Evolutionary conservation across 2,329 filamentous ascomycete species (phyloP), one percentile per base, ranked within the genome.

Genomic region (Ophiostoma sp.): DNA sequence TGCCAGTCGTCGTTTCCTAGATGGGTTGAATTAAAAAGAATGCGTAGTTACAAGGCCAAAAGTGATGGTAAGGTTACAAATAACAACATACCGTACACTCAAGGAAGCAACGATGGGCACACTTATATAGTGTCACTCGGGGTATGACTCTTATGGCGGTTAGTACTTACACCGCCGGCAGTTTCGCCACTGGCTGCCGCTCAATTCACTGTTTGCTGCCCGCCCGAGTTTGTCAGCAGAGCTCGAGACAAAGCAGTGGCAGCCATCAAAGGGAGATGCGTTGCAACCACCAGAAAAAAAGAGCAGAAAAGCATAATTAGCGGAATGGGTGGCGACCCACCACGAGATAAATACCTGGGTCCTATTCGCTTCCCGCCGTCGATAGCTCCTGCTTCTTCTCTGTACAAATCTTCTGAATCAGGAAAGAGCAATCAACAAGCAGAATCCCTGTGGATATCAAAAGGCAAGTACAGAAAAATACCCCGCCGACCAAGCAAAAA

Each of bases 401-500:
- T 36, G 41, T 65, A 39, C 35, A 23, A 23, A 65, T 65, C 60
- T n/a, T n/a, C 64, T 36, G 6, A 41, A 39, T 67, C 65, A 67
- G 65, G 65, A 31, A 62, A 70, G 60, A 68, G 41, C 27, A 67
- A 68, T 67, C 71, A 33, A 39, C n/a, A n/a, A 23, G 27, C 7
- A 69, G 64, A 64, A 33, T 64, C 17, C 20, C 15, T 23, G 44
- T 69, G 62, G 68, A 68, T 66, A 68, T 52, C 41, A 68, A 60
- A 70, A 71, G 36, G 65, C 67, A 68, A 68, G 35, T 60, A 17
- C 66, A 67, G 57, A 71, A 67, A 33, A 70, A 68, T 72, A 72
- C 72, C 72, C 72, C 72, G 71, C 71, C 72, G 20, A 67, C 44
- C 27, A 69, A 23, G 20, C n/a, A 4, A 52, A 60, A 35, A 65